Base-by-base conservation (phyloP, 768 basidiomycete genomes). In the Suillus spraguei region DNA sequence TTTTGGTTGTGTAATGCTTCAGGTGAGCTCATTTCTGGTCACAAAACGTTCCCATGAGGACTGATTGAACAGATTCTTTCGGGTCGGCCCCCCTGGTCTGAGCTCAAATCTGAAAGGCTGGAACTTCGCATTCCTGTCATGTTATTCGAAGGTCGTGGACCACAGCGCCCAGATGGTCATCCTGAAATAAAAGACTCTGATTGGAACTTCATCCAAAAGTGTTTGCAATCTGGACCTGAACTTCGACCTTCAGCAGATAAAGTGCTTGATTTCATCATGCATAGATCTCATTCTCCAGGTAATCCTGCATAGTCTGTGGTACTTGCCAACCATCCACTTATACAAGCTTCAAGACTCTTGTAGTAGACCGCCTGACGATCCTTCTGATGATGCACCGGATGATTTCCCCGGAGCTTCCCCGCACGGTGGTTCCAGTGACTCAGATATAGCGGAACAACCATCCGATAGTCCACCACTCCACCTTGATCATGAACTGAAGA, bases 1-100 rank as follows among this genome's bases (percentile, higher is more conserved):
- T 4, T 28, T 50, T 32, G 49, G 49, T 50, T 50, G 49, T 50
- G 49, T 50, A 8, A 49, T 49, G 47, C 47, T 49, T 49, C 47
- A 49, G 8, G 47, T 49, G 14, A 28, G 47, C 14, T 28, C 14
- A 16, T 16, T 7, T 24, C 16, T 28, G 3, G 14, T 28, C 14
- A 49, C 47, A 49, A 4, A 49, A 28, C 16, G 24, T 28, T 49
- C 7, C 1, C 3, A 2, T 28, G 14, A 49, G 24, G 47, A 49
- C 16, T 28, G 6, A 28, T 28, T 28, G 24, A 49, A 49, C 16
- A 49, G 47, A 16, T 49, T 49, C 47, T 50, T 16, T 50, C 49
- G 49, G 49, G 44, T n/a, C 44, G n/a, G 44, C n/a, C 10, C 10
- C 44, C 44, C 11, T 44, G 44, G 44, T 44, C 44, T 32, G 49